Base-by-base conservation (phyloP, 371 early-diverging fungal genomes). In the Mortierella sp. region DNA sequence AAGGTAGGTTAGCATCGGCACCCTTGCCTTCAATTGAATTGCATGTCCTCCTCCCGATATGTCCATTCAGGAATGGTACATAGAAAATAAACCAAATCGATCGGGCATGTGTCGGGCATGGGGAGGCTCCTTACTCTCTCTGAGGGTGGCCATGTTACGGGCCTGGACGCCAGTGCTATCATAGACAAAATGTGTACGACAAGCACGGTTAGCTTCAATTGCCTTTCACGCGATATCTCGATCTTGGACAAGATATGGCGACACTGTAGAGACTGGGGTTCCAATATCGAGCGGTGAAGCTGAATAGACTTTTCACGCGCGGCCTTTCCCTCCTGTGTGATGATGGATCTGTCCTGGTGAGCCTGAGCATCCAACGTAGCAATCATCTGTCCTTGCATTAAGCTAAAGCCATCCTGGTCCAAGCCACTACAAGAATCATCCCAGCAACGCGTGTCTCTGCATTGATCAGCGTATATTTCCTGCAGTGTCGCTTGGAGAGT, bases 131-230 rank as follows among this genome's bases (percentile, higher is more conserved):
- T 92, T 91, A 96, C 95, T 94, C 91, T 97, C 97, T 89, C 94
- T 93, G 80, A 97, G 90, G 71, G 97, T 96, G 68, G 94, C 94
- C 94, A 96, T 96, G 92, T 94, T 94, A 86, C 96, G 95, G 80
- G 93, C 88, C 90, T 96, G 95, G 71, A 90, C 52, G 64, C 78
- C 78, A 61, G 78, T 68, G 79, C 83, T 82, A 72, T 39, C 53
- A 9, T 10, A n/a, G 43, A 64, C 11, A 39, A 61, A 26, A 40
- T 52, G 31, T 19, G n/a, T 24, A 40, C 8, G 37, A 52, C 47
- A 45, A 9, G 31, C 55, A 37, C 73, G 53, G 68, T 66, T 66
- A 70, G 64, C 31, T n/a, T 41, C 19, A 19, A 39, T 37, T 47
- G 26, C 16, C 48, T 1, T 66, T 26, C 19, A 16, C 31, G 10